These are phyloP conservation scores for Choiromyces venosus DNA, from an alignment of 495 filamentous ascomycete genomes.

Conservation along the genomic window DNA sequence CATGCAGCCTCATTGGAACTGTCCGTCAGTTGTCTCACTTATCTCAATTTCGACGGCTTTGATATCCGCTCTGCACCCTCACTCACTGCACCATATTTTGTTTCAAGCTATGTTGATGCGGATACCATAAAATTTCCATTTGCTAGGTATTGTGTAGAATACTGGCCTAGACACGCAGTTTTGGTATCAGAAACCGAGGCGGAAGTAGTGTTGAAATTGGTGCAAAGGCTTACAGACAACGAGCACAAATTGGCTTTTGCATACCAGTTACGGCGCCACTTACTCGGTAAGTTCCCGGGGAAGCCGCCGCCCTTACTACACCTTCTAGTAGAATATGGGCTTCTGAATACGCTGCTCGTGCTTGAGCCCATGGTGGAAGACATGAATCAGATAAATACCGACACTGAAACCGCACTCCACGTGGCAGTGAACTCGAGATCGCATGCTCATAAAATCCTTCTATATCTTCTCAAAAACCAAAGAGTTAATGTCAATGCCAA, in stretches of 20 bases:
- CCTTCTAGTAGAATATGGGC: neutral
- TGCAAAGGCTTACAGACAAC: neutral
- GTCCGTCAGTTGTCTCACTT: neutral
- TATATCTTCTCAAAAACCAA: neutral
- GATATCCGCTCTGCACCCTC: neutral
- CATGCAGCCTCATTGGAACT: neutral
- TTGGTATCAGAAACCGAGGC: neutral
- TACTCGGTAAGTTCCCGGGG: neutral
- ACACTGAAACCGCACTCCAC: neutral
- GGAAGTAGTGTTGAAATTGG: neutral
- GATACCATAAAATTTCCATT: neutral
- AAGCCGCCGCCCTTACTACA: neutral
- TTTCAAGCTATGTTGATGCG: neutral
- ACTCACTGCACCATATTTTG: neutral
- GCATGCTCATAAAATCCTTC: neutral
- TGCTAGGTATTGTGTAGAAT: neutral
- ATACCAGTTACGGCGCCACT: neutral
- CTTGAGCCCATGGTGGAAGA: neutral
- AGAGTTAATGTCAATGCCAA: neutral
- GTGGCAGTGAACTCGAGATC: neutral
- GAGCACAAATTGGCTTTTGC: neutral
- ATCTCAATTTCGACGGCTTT: constrained; percentile 2
- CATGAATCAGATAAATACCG: neutral
- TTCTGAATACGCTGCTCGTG: neutral
- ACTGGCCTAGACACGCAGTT: neutral